Base-by-base conservation (phyloP, 495 filamentous ascomycete species). In the Achaetomiella virescens region DNA sequence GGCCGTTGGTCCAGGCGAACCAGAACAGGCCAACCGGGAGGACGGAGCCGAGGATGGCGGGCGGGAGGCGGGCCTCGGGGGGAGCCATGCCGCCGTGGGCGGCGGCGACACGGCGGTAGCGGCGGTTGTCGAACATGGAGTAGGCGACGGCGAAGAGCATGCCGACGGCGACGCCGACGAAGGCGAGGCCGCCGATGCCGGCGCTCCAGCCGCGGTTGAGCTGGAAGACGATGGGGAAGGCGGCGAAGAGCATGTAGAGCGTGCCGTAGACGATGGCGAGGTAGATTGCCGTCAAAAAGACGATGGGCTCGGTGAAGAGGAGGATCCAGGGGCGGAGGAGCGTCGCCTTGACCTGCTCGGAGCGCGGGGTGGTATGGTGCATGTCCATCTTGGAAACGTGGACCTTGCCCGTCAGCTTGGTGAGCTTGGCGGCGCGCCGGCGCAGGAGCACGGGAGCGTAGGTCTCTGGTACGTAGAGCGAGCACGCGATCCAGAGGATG, bases 201-300 rank as follows among this genome's bases (percentile, higher is more conserved):
- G 87, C 72, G 8, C 75, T 76, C 72, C 95, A 86, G 21, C 81
- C 81, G 60, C 95, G 85, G 20, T 84, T 75, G 25, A 81, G 70
- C 52, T 81, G 66, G 70, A 90, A 97, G 36, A 95, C 85, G 54
- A 95, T 76, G 38, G 89, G 83, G 70, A 95, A 95, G 4, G 90
- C 90, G 24, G 88, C 88, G 66, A 97, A 95, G 67, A 93, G 87
- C 27, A 96, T 78, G 67, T 97, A 96, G 1, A 96, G 70, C 11
- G 90, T 89, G 36, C 90, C 92, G 59, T 96, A 80, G 36, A 96
- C 67, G 49, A 96, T 80, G 18, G 90, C 88, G 27, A 87, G 65
- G 62, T 91, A 88, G 12, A 90, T 72, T 61, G 88, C 90, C 7
- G 89, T 78, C 44, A 87, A 79, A 43, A 90, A 68, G 43, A 89